phyloP scores from a whole-genome alignment of 192 early-diverging fungal genomes.

The Gigaspora rosea region DNA sequence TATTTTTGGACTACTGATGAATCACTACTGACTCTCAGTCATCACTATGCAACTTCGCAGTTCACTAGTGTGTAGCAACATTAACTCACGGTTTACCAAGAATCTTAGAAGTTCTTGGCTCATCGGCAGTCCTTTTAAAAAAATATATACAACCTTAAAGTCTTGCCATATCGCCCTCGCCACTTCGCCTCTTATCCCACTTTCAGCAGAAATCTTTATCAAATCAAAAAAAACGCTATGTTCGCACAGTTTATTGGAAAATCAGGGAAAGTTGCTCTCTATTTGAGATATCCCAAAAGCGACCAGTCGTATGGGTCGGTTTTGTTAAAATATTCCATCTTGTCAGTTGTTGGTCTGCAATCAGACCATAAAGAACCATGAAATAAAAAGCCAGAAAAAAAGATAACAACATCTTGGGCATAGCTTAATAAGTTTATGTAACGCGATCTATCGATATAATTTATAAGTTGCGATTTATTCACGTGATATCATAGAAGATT shows the following conservation, averaged over 20 bases:
- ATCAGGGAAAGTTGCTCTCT: background rate
- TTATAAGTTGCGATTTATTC: too few relatives aligned
- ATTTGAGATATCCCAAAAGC: constrained; percentile 18
- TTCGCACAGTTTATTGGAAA: background rate
- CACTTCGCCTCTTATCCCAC: background rate
- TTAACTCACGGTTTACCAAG: constrained; percentile 5
- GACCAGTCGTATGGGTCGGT: background rate
- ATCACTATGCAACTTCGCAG: constrained; percentile 15
- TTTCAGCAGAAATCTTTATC: constrained; percentile 17
- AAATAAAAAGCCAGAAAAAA: too few relatives aligned
- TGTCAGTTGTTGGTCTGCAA: too few relatives aligned
- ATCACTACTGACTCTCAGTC: constrained; percentile 8
- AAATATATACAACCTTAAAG: constrained; percentile 14
- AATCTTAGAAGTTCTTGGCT: constrained; percentile 7
- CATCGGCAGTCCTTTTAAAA: constrained; percentile 4
- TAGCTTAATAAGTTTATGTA: too few relatives aligned
- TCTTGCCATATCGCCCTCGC: constrained; percentile 2
- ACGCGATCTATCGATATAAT: too few relatives aligned
- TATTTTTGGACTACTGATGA: constrained; percentile 13
- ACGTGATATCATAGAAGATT: too few relatives aligned
- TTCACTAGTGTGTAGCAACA: constrained; percentile 23
- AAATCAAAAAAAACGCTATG: constrained; percentile 10
- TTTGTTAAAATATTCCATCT: constrained; percentile 20
- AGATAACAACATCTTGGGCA: too few relatives aligned
- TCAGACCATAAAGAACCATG: too few relatives aligned